phyloP scores from a whole-genome alignment of 2,329 filamentous ascomycete genomes.

The Acrocalymma vagum region DNA sequence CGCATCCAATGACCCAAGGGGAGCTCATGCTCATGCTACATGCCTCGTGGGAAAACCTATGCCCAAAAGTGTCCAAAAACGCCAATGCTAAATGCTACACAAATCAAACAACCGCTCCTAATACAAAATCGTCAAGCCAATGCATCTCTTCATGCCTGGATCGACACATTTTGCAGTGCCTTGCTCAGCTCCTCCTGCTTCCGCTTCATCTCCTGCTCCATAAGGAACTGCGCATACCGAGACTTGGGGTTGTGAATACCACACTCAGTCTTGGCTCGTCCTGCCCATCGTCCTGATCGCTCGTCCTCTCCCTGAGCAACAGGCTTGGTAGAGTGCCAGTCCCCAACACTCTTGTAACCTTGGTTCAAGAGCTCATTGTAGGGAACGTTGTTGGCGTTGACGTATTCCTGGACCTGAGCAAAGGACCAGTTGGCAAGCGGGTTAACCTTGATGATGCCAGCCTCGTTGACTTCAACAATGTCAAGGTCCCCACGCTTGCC shows the following conservation, averaged over 20 bases:
- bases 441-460: slow-evolving; percentile 95
- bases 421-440: slow-evolving; percentile 95
- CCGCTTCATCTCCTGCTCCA: slow-evolving; percentile 73
- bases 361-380: slow-evolving; percentile 91
- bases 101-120: slow-evolving; percentile 25
- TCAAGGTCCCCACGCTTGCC: slow-evolving; percentile 89
- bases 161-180: slow-evolving; percentile 38
- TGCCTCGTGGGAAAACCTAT: too few relatives aligned
- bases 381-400: slow-evolving; percentile 85
- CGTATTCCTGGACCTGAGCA: slow-evolving; percentile 85
- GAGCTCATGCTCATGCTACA: slow-evolving; percentile 14
- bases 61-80: slow-evolving; percentile 40
- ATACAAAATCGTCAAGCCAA: too few relatives aligned
- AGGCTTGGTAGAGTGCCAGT: slow-evolving; percentile 96
- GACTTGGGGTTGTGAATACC: slow-evolving; percentile 99
- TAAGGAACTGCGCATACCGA: slow-evolving; percentile 86
- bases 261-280: slow-evolving; percentile 94
- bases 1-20: too few relatives aligned
- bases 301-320: slow-evolving; percentile 93
- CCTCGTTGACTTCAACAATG: slow-evolving; percentile 92
- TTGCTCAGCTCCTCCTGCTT: slow-evolving; percentile 45
- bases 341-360: slow-evolving; percentile 98
- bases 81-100: slow-evolving; percentile 51
- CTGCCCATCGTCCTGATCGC: slow-evolving; percentile 96
- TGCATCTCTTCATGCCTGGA: slow-evolving; percentile 28